phyloP scores from a whole-genome alignment of 2,329 filamentous ascomycete genomes.

The Cordyceps javanica region DNA sequence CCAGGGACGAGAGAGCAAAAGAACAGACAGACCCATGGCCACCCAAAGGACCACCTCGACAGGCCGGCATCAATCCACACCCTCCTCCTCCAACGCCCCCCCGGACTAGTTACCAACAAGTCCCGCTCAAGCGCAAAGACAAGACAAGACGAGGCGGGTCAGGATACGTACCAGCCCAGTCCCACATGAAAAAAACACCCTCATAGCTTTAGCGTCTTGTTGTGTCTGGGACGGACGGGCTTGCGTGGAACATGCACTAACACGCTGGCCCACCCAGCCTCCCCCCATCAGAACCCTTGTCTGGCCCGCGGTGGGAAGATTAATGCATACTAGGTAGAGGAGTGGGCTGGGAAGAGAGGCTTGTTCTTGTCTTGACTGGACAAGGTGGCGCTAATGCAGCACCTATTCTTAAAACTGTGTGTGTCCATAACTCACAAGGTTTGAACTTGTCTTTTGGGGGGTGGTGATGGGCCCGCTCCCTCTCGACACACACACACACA shows the following conservation, averaged over 20 bases:
- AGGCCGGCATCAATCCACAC: not conserved
- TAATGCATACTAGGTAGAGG: conserved; percentile 1
- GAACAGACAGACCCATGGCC: not conserved
- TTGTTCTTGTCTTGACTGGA: conserved; percentile 7
- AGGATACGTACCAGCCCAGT: conserved; percentile 19
- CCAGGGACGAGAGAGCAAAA: not conserved
- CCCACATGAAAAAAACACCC: not conserved
- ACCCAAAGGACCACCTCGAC: not conserved
- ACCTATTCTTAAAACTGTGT: conserved; percentile 39
- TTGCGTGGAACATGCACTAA: conserved; percentile 32
- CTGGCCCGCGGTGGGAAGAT: conserved; percentile 14
- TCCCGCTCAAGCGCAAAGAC: conserved; percentile 12
- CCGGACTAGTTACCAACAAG: conserved; percentile 19
- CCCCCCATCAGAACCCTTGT: conserved; percentile 23
- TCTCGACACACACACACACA: no score
- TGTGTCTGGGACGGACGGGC: conserved; percentile 24
- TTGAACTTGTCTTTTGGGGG: conserved; percentile 25
- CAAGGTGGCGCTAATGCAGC: conserved; percentile 27
- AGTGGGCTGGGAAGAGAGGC: not conserved
- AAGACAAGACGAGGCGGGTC: conserved; percentile 11
- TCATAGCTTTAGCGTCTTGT: not conserved
- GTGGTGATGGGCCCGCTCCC: conserved; percentile 16
- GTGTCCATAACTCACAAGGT: conserved; percentile 22
- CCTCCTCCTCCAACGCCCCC: not conserved
- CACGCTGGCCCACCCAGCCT: conserved; percentile 22